Conservation (phyloP, 768 basidiomycete species). For the Leccinum longicurvipes region DNA sequence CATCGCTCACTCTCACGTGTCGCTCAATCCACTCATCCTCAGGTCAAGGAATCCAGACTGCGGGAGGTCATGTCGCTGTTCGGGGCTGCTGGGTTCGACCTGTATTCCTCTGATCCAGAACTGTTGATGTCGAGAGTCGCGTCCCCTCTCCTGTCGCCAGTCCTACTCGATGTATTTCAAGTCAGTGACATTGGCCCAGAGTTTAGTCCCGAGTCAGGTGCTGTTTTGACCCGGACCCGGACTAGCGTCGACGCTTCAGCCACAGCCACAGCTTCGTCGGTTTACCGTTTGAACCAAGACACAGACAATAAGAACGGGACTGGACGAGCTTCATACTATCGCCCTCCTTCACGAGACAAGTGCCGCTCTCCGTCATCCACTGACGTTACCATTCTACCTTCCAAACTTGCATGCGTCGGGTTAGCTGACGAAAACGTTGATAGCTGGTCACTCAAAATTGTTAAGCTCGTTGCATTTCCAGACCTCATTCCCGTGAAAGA, state of each 20-base stretch:
- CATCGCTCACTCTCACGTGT: neutral
- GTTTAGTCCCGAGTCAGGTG: conserved; percentile 34
- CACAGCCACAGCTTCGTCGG: conserved; percentile 9
- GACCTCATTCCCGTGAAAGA: conserved; percentile 52
- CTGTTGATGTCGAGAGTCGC: conserved; percentile 29
- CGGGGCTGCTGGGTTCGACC: conserved; percentile 62
- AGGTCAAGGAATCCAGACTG: conserved; percentile 69
- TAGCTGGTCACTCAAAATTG: conserved; percentile 72
- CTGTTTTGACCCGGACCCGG: conserved; percentile 49
- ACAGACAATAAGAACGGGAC: conserved; percentile 2
- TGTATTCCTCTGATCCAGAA: conserved; percentile 50
- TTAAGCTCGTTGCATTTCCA: conserved; percentile 75
- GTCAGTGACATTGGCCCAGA: conserved; percentile 28
- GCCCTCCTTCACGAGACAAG: conserved; percentile 32
- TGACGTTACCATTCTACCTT: conserved; percentile 60
- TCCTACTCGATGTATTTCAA: conserved; percentile 29
- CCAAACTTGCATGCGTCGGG: conserved; percentile 75
- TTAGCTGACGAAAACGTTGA: conserved; percentile 65
- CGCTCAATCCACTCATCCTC: conserved; percentile 3
- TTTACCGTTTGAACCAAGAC: conserved; percentile 4
- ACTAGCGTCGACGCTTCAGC: conserved; percentile 36
- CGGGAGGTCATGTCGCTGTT: conserved; percentile 58
- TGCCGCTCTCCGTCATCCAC: conserved; percentile 54
- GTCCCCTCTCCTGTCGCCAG: conserved; percentile 33
- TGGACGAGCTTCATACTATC: conserved; percentile 6